Percentiles rank a stretch among this genome's conserved stretches.
phyloP scores from a whole-genome alignment of 345 rosid species.

The Xanthoceras sorbifolium region DNA sequence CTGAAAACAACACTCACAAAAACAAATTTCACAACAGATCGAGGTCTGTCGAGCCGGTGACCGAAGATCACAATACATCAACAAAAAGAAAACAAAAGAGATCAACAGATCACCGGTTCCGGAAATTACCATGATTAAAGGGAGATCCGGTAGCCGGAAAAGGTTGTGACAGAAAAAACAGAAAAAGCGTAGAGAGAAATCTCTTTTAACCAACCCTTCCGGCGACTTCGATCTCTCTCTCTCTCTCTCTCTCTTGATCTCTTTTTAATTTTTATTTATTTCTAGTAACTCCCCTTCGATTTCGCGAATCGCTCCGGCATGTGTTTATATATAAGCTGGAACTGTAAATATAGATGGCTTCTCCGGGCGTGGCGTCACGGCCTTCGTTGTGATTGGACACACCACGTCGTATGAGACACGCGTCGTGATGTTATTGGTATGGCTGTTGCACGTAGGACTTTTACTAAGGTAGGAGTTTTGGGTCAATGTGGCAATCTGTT shows the following conservation, averaged over 20 bases:
- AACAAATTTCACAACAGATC: background rate
- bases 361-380: slow-evolving; percentile 31
- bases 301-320: background rate
- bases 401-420: background rate
- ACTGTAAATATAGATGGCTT: background rate
- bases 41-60: background rate
- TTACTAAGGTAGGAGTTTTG: background rate
- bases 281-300: background rate
- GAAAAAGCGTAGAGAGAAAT: slow-evolving; percentile 12
- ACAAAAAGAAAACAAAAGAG: background rate
- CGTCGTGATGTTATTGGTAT: slow-evolving; percentile 17
- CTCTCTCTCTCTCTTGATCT: background rate
- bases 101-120: no score
- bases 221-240: slow-evolving; percentile 10
- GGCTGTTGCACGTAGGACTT: background rate
- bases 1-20: no score
- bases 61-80: background rate
- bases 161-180: slow-evolving; percentile 1
- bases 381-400: slow-evolving; percentile 17
- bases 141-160: slow-evolving; percentile 29
- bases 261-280: background rate
- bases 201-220: slow-evolving; percentile 14
- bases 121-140: slow-evolving; percentile 40
- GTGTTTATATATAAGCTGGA: background rate
- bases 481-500: background rate